Conservation (phyloP, 495 filamentous ascomycete genomes). For the Aspergillus leporis region DNA sequence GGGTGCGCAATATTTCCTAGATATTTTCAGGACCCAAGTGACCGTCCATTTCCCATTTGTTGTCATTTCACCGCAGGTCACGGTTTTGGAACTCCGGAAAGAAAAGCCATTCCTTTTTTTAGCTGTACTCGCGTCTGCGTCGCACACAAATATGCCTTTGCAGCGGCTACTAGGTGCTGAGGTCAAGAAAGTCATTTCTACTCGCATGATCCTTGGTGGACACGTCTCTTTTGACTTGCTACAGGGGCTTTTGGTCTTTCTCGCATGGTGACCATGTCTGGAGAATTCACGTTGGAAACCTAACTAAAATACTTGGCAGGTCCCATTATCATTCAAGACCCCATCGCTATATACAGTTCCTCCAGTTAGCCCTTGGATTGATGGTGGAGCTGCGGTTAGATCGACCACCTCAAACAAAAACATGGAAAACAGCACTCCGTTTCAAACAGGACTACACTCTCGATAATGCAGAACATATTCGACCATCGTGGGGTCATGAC, state of each 20-base stretch:
- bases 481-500: slow-evolving; percentile 23
- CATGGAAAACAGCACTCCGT: slow-evolving; percentile 21
- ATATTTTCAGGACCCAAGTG: slow-evolving; percentile 20
- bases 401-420: slow-evolving; percentile 28
- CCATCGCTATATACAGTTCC: slow-evolving; percentile 40
- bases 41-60: slow-evolving; percentile 39
- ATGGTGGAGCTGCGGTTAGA: slow-evolving; percentile 47
- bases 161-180: slow-evolving; percentile 37
- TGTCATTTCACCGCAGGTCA: slow-evolving; percentile 17
- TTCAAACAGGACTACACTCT: slow-evolving; percentile 11
- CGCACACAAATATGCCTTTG: slow-evolving; percentile 35
- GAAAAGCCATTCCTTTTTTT: slow-evolving; percentile 35
- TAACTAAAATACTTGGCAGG: slow-evolving; percentile 21
- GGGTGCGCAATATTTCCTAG: slow-evolving; percentile 26
- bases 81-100: background rate
- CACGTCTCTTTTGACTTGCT: slow-evolving; percentile 51
- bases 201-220: slow-evolving; percentile 45
- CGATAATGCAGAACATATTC: slow-evolving; percentile 10
- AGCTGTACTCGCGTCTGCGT: slow-evolving; percentile 39
- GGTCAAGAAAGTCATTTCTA: slow-evolving; percentile 39
- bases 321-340: slow-evolving; percentile 34
- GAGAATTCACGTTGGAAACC: slow-evolving; percentile 1
- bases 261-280: slow-evolving; percentile 39
- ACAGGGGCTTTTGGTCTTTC: slow-evolving; percentile 45
- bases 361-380: slow-evolving; percentile 46